Evolutionary conservation across 2,329 filamentous ascomycete genomes (phyloP).

Genomic region (Aspergillus sp.): DNA sequence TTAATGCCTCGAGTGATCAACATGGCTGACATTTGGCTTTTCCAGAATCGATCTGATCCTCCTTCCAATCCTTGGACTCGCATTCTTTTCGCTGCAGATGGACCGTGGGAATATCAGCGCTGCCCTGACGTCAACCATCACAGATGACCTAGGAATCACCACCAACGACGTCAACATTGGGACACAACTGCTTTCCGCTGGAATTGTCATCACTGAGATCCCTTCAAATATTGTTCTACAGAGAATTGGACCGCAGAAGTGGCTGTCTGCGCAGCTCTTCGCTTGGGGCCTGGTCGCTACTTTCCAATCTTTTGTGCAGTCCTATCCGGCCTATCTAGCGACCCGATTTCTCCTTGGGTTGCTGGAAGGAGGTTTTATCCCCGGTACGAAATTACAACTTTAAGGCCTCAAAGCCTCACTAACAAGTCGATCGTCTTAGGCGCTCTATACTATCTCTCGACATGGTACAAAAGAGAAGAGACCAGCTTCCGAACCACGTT

Average conservation of each 20-base stretch:
- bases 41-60: slow-evolving; percentile 24
- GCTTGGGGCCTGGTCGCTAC: slow-evolving; percentile 51
- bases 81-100: slow-evolving; percentile 25
- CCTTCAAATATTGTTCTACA: slow-evolving; percentile 51
- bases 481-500: slow-evolving; percentile 50
- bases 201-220: slow-evolving; percentile 47
- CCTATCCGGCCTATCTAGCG: slow-evolving; percentile 44
- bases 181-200: slow-evolving; percentile 47
- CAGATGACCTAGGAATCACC: slow-evolving; percentile 46
- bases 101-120: slow-evolving; percentile 43
- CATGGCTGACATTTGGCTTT: no score
- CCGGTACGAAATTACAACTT: slow-evolving; percentile 27
- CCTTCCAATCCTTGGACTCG: slow-evolving; percentile 22
- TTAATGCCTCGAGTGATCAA: no score
- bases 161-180: slow-evolving; percentile 54
- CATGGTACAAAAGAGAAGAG: slow-evolving; percentile 52
- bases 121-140: slow-evolving; percentile 50
- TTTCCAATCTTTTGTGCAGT: slow-evolving; percentile 51
- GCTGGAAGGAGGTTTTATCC: slow-evolving; percentile 53
- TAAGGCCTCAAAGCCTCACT: no score
- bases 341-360: slow-evolving; percentile 51
- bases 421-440: no score
- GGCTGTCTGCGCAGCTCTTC: slow-evolving; percentile 52
- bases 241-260: slow-evolving; percentile 49
- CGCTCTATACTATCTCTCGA: slow-evolving; percentile 42